Conservation (phyloP, 345 rosid species). For the Hypericum androsaemum region DNA sequence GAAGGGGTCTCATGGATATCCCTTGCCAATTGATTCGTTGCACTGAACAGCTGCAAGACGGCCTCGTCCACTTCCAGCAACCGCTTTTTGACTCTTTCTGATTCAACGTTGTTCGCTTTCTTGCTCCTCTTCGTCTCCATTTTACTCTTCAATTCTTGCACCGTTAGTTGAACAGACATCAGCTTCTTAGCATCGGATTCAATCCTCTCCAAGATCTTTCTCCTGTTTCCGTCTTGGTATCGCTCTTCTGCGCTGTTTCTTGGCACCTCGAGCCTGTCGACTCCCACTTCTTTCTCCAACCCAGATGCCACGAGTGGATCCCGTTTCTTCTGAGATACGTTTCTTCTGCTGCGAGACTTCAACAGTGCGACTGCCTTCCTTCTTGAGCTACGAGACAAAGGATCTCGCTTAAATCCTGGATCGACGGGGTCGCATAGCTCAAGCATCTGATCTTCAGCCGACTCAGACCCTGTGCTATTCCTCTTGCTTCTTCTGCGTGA, state of each 20-base stretch:
- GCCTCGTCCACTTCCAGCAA: conserved; percentile 22
- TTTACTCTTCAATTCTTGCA: conserved; percentile 17
- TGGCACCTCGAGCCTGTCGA: conserved; percentile 61
- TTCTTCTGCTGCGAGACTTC: conserved; percentile 11
- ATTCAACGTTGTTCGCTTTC: conserved; percentile 13
- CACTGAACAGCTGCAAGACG: conserved; percentile 8
- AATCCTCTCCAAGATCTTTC: conserved; percentile 21
- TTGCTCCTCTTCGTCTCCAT: conserved; percentile 13
- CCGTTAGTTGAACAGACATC: conserved; percentile 14
- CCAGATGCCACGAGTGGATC: conserved; percentile 5
- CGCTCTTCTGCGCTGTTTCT: conserved; percentile 24
- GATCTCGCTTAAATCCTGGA: conserved; percentile 13
- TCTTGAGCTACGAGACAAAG: conserved; percentile 5
- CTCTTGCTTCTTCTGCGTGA: conserved; percentile 10
- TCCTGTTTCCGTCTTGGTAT: conserved; percentile 18
- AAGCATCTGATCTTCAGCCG: conserved; percentile 19
- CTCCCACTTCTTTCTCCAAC: conserved; percentile 57
- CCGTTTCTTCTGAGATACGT: conserved; percentile 7
- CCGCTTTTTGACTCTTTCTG: conserved; percentile 15
- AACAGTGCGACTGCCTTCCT: conserved; percentile 12
- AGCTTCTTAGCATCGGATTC: conserved; percentile 20
- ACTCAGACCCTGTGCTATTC: not conserved
- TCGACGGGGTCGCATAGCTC: conserved; percentile 20
- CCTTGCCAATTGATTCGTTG: conserved; percentile 12
- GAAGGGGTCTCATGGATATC: conserved; percentile 10